A percentile compares a stretch with the other conserved stretches of the same genome.
Conservation (phyloP, 345 rosid genomes). For the Carallia brachiata region DNA sequence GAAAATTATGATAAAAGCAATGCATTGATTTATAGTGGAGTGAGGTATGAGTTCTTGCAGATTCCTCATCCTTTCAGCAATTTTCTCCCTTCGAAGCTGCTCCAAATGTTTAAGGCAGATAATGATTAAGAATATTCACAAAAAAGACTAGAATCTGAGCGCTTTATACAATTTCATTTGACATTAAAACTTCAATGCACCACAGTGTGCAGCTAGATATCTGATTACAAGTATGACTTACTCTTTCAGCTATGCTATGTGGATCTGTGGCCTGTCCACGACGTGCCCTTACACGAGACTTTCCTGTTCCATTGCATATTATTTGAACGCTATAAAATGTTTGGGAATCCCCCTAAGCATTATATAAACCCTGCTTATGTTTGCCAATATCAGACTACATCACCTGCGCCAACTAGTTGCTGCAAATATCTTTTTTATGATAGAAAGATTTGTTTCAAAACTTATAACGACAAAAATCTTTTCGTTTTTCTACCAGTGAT, state of each 20-base stretch:
- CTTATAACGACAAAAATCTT: too few relatives aligned
- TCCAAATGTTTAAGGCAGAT: neutral
- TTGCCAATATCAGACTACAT: slow-evolving; percentile 26
- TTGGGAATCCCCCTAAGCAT: slow-evolving; percentile 1
- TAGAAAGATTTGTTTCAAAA: too few relatives aligned
- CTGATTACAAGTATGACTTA: neutral
- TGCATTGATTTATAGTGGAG: neutral
- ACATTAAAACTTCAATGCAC: neutral
- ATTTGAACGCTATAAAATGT: too few relatives aligned
- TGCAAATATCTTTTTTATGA: neutral
- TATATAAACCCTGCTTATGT: slow-evolving; percentile 4
- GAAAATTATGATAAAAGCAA: neutral
- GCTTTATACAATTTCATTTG: neutral
- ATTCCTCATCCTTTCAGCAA: slow-evolving; percentile 27
- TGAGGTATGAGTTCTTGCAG: slow-evolving; percentile 26
- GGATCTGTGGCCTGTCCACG: slow-evolving; percentile 31
- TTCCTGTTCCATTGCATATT: slow-evolving; percentile 34
- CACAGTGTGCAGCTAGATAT: neutral
- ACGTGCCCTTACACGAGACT: slow-evolving; percentile 36
- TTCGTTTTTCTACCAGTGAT: too few relatives aligned
- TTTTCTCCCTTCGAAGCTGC: slow-evolving; percentile 26
- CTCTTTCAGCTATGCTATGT: slow-evolving; percentile 29
- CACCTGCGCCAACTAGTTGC: slow-evolving; percentile 22
- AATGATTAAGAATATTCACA: neutral
- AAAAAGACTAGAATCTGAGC: neutral